Conservation (phyloP, 305 asterid species). For the Withania somnifera region DNA sequence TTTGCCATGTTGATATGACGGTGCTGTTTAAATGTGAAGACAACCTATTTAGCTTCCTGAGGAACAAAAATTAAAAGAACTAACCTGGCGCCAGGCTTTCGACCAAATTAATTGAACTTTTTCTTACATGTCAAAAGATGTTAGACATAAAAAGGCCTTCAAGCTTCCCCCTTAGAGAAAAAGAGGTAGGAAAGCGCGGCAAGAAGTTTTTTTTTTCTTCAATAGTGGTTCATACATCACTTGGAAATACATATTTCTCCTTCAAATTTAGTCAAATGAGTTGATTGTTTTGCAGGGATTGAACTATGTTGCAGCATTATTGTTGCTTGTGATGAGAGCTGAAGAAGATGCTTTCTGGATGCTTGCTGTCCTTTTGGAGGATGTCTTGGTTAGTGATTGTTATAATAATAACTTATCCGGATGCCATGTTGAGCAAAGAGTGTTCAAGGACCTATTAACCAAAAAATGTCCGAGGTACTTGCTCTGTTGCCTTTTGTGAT, state of each 20-base stretch:
- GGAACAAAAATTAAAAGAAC: no score
- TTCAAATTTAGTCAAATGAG: background rate
- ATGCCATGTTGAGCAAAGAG: conserved; percentile 96
- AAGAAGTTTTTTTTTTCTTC: background rate
- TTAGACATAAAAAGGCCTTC: no score
- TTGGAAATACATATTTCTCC: background rate
- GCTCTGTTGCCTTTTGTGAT: background rate
- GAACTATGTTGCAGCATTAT: conserved; percentile 86
- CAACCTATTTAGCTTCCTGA: no score
- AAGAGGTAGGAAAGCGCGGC: background rate
- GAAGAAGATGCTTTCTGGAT: conserved; percentile 99
- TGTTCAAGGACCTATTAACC: conserved; percentile 69
- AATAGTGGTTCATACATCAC: background rate
- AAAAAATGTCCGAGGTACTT: conserved; percentile 84
- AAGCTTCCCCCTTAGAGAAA: background rate
- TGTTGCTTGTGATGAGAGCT: conserved; percentile 91
- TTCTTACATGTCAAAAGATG: background rate
- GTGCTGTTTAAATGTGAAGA: no score
- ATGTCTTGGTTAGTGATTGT: conserved; percentile 82
- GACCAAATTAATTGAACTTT: background rate
- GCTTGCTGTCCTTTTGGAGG: conserved; percentile 90
- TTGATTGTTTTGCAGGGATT: conserved; percentile 50
- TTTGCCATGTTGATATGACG: no score
- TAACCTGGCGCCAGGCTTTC: background rate
- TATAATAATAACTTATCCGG: conserved; percentile 85